phyloP scores from a whole-genome alignment of 1,284 basidiomycete genomes.

The Rhodotorula sp. region DNA sequence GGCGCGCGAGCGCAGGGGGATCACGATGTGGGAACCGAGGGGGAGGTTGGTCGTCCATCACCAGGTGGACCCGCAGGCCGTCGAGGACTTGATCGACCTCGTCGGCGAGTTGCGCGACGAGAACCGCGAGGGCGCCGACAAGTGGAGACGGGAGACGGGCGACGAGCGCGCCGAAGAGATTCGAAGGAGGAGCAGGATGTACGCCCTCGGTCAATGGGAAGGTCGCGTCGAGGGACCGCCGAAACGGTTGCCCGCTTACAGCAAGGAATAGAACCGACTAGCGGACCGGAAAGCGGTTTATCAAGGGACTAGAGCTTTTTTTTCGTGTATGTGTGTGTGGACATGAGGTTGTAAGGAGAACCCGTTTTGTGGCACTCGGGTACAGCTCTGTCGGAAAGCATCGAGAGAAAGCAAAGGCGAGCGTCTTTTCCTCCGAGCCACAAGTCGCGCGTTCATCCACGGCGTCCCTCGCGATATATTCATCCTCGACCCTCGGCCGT shows the following conservation, averaged over 20 bases:
- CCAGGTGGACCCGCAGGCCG: conserved; percentile 71
- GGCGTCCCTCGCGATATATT: background rate
- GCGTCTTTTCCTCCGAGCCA: no score
- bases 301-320: background rate
- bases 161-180: conserved; percentile 1
- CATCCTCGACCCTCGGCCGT: conserved; percentile 2
- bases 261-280: background rate
- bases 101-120: conserved; percentile 38
- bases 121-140: conserved; percentile 43
- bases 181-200: background rate
- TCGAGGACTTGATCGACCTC: conserved; percentile 53
- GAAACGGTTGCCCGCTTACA: conserved; percentile 1
- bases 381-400: no score
- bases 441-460: no score
- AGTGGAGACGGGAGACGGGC: conserved; percentile 1
- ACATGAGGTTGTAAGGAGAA: background rate
- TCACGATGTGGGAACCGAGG: conserved; percentile 64
- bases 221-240: background rate
- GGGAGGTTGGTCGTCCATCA: conserved; percentile 77
- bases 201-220: conserved; percentile 10
- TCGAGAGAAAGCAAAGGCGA: no score
- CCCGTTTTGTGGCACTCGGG: no score
- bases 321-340: background rate
- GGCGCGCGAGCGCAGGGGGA: conserved; percentile 52
- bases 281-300: background rate